Evolutionary conservation across 768 basidiomycete genomes (phyloP).

Genomic region (Tylopilus plumbeoviolaceoides): DNA sequence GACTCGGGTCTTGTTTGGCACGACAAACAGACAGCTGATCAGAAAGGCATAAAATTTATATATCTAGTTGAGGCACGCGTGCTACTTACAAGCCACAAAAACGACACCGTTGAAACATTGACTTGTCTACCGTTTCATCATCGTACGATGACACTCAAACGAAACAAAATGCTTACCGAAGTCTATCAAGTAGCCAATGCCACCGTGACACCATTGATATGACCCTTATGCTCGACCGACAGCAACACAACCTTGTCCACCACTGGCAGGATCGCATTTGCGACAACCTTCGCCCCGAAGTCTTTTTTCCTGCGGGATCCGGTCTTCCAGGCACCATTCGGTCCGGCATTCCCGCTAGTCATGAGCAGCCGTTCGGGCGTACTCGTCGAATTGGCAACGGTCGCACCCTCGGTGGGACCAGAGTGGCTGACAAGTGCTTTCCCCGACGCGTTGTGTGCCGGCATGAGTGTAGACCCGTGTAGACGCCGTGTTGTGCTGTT

Average conservation of each 20-base stretch:
- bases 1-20: constrained; percentile 34
- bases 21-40: too few relatives aligned
- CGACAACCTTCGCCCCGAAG: constrained; percentile 33
- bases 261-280: constrained; percentile 28
- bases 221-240: constrained; percentile 31
- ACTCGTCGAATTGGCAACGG: not conserved
- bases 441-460: constrained; percentile 33
- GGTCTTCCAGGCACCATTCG: constrained; percentile 29
- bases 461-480: constrained; percentile 49
- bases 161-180: constrained; percentile 12
- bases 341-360: constrained; percentile 34
- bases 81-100: too few relatives aligned
- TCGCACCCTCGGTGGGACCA: constrained; percentile 15
- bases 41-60: too few relatives aligned
- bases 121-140: constrained; percentile 12
- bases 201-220: constrained; percentile 11
- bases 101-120: constrained; percentile 28
- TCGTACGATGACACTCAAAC: not conserved
- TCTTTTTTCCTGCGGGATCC: constrained; percentile 26
- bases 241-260: constrained; percentile 35
- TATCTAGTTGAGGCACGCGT: constrained; percentile 30
- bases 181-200: constrained; percentile 27
- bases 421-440: constrained; percentile 38
- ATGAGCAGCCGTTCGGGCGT: constrained; percentile 46
- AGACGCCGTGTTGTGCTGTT: constrained; percentile 63